Evolutionary conservation across 2,329 filamentous ascomycete species (phyloP).

Genomic region (Fusarium sp.): DNA sequence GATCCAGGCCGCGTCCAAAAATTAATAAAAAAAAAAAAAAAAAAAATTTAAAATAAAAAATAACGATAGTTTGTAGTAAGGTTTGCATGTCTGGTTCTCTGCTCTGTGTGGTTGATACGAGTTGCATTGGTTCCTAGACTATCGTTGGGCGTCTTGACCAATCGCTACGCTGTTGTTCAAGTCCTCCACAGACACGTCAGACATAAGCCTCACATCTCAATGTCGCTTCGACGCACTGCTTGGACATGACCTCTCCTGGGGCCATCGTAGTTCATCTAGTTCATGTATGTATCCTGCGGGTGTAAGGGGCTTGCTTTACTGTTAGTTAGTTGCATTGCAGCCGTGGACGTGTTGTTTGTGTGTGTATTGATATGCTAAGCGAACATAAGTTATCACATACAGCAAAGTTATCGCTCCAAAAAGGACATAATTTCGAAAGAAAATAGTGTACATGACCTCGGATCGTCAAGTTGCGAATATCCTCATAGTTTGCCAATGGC

Average conservation of each 20-base stretch:
- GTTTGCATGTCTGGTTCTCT: background rate
- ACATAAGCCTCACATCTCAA: slow-evolving; percentile 29
- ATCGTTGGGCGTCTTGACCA: slow-evolving; percentile 14
- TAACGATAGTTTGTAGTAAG: background rate
- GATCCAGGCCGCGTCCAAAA: too few relatives aligned
- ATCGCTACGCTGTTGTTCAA: slow-evolving; percentile 14
- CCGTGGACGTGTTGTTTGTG: background rate
- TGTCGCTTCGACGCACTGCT: slow-evolving; percentile 34
- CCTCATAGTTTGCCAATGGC: too few relatives aligned
- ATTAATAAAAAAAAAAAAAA: too few relatives aligned
- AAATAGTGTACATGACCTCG: background rate
- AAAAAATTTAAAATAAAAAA: too few relatives aligned
- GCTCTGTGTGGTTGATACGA: slow-evolving; percentile 3
- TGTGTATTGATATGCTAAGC: background rate
- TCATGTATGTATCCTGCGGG: slow-evolving; percentile 19
- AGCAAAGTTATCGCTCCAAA: too few relatives aligned
- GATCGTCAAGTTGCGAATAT: background rate
- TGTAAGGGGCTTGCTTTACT: slow-evolving; percentile 8
- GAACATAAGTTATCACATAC: background rate
- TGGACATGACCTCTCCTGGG: background rate
- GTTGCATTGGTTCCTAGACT: slow-evolving; percentile 12
- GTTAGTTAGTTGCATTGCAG: background rate
- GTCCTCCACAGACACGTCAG: slow-evolving; percentile 37
- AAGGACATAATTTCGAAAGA: background rate
- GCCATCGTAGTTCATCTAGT: slow-evolving; percentile 9